Evolutionary conservation across 2,329 filamentous ascomycete species (phyloP), one percentile per base, ranked within the genome.

Genomic region (Coniella lustricola): DNA sequence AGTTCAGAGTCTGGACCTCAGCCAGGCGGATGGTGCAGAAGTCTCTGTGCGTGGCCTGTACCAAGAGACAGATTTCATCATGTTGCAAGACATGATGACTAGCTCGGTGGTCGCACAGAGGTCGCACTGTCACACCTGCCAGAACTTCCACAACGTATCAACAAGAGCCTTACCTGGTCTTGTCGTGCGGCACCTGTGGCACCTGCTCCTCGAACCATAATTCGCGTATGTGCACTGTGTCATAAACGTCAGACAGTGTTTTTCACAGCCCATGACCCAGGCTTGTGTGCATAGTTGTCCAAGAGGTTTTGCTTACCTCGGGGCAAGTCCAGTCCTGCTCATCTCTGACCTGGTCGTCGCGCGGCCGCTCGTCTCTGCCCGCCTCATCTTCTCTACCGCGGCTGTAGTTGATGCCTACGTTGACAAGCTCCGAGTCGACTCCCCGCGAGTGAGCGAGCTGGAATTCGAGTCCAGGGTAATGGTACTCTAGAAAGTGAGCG

Each of bases 121-220:
- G 25, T 10, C 5, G n/a, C n/a, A n/a, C n/a, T n/a, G n/a, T n/a
- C n/a, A n/a, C n/a, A n/a, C n/a, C n/a, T n/a, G n/a, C n/a, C n/a
- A n/a, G n/a, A n/a, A n/a, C n/a, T n/a, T n/a, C n/a, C n/a, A n/a
- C n/a, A n/a, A n/a, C n/a, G n/a, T 5, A 10, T 29, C 10, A 29
- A 33, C 18, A 32, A 13, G 1, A 18, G 20, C 60, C 71, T 57
- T 63, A 79, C 77, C 72, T 51, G 72, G 71, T 57, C 71, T 70
- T 16, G 72, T 70, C 9, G 70, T 68, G 57, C 79, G 75, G 58
- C 80, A 84, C 38, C 76, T 72, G 58, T 77, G 81, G 58, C 80
- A 84, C 48, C 72, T 67, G 13, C 67, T 63, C 37, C 79, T 70
- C 40, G 73, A 72, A 4, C 77, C 67, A 55, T 76, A 83, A 57